Evolutionary conservation across 140 eudicot genomes (phyloP).

Genomic region (Stevia rebaudiana): DNA sequence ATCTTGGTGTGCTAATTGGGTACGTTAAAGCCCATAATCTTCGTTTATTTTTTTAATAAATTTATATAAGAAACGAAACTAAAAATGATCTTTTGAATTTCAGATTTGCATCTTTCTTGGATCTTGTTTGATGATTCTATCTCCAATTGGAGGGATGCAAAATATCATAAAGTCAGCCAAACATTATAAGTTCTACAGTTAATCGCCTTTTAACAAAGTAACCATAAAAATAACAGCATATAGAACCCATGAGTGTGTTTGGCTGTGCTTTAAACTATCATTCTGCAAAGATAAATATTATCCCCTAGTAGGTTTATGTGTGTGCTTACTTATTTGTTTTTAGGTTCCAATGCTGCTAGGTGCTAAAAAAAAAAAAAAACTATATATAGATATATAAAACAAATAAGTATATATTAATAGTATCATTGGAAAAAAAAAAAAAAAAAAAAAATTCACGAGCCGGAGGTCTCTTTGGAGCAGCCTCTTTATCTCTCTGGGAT

Average conservation of each 20-base stretch:
- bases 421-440: too few relatives aligned
- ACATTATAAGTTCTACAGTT: slow-evolving; percentile 47
- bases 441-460: too few relatives aligned
- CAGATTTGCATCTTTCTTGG: slow-evolving; percentile 71
- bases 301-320: too few relatives aligned
- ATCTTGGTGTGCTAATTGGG: slow-evolving; percentile 77
- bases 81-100: slow-evolving; percentile 2
- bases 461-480: too few relatives aligned
- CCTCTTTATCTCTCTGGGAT: too few relatives aligned
- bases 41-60: background rate
- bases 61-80: background rate
- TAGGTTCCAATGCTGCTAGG: too few relatives aligned
- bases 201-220: slow-evolving; percentile 9
- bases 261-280: slow-evolving; percentile 16
- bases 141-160: slow-evolving; percentile 71
- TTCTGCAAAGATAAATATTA: slow-evolving; percentile 21
- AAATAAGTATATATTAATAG: too few relatives aligned
- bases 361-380: too few relatives aligned
- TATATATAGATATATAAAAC: too few relatives aligned
- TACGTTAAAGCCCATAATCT: slow-evolving; percentile 17
- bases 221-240: slow-evolving; percentile 19
- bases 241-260: slow-evolving; percentile 7
- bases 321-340: too few relatives aligned
- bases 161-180: slow-evolving; percentile 53
- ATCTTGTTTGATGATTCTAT: slow-evolving; percentile 51